These are phyloP conservation scores for Tuber melanosporum DNA, from an alignment of 495 filamentous ascomycete genomes.

Conservation along the genomic window DNA sequence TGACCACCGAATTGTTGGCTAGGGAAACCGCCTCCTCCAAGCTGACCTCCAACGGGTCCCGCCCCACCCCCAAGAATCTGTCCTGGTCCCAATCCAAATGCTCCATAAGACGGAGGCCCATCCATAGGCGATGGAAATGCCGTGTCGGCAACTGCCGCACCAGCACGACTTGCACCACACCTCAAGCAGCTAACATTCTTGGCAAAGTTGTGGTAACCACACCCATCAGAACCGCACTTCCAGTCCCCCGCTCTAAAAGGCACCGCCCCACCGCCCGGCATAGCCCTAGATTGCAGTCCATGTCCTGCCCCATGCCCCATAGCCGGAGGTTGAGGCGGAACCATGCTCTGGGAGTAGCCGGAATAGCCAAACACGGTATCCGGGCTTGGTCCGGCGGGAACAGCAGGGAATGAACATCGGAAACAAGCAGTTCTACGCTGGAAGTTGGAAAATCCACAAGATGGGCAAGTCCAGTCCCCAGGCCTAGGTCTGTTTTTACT, in stretches of 20 bases:
- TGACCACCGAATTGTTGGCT: conserved; percentile 81
- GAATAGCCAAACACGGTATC: conserved; percentile 67
- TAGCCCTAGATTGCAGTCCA: conserved; percentile 46
- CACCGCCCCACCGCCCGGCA: conserved; percentile 63
- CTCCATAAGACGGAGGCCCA: conserved; percentile 67
- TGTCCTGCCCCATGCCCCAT: conserved; percentile 73
- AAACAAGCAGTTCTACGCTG: conserved; percentile 97
- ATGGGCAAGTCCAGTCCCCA: conserved; percentile 98
- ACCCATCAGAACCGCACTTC: conserved; percentile 98
- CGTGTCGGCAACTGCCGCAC: conserved; percentile 86
- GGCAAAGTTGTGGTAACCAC: conserved; percentile 97
- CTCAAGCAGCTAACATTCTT: conserved; percentile 98
- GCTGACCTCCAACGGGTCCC: conserved; percentile 67
- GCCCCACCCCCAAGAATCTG: conserved; percentile 81
- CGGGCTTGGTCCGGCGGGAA: conserved; percentile 65
- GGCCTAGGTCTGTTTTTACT: conserved; percentile 97
- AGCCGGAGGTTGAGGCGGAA: conserved; percentile 64
- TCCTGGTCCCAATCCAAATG: conserved; percentile 52
- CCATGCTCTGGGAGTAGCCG: conserved; percentile 69
- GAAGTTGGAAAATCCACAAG: conserved; percentile 88
- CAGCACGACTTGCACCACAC: conserved; percentile 88
- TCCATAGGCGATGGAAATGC: conserved; percentile 90
- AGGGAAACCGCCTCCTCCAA: conserved; percentile 58
- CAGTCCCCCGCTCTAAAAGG: conserved; percentile 97
- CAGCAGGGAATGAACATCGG: conserved; percentile 94